Evolutionary conservation across 768 basidiomycete genomes (phyloP).

Genomic region (Suillus alpinus): DNA sequence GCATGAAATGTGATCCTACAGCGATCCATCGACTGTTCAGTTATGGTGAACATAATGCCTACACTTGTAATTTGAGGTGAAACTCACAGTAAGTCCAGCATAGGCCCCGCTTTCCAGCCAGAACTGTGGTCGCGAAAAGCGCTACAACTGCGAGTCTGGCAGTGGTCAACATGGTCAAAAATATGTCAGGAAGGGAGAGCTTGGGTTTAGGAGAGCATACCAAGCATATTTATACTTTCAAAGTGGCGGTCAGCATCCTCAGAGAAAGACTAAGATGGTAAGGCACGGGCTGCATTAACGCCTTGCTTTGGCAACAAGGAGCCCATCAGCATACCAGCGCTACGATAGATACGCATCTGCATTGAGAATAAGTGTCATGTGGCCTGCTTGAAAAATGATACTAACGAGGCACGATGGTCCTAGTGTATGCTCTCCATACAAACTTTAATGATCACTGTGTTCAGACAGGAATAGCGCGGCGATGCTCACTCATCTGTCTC

Average conservation of each 20-base stretch:
- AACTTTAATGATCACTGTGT: not conserved
- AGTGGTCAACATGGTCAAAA: conserved; percentile 16
- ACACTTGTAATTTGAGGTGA: not conserved
- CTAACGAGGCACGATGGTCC: not conserved
- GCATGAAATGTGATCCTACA: conserved; percentile 20
- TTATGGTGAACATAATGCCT: not conserved
- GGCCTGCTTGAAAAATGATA: no score
- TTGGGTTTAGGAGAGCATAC: not conserved
- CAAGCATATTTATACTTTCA: not conserved
- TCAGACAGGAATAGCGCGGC: not conserved
- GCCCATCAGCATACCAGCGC: not conserved
- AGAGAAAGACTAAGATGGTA: not conserved
- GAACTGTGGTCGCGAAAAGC: conserved; percentile 16
- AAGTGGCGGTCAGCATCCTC: not conserved
- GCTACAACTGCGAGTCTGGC: conserved; percentile 16
- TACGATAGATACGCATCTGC: not conserved
- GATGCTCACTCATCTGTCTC: not conserved
- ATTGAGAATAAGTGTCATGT: not conserved
- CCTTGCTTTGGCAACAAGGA: not conserved
- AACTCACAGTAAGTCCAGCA: conserved; percentile 35
- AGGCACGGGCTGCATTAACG: not conserved
- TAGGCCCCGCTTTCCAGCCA: conserved; percentile 38
- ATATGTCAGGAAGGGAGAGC: not conserved
- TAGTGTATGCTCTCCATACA: not conserved
- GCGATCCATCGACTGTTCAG: conserved; percentile 24